These are phyloP conservation scores for Pseudopediastrum boryanum DNA, from an alignment of 139 green algal genomes.

Conservation along the genomic window DNA sequence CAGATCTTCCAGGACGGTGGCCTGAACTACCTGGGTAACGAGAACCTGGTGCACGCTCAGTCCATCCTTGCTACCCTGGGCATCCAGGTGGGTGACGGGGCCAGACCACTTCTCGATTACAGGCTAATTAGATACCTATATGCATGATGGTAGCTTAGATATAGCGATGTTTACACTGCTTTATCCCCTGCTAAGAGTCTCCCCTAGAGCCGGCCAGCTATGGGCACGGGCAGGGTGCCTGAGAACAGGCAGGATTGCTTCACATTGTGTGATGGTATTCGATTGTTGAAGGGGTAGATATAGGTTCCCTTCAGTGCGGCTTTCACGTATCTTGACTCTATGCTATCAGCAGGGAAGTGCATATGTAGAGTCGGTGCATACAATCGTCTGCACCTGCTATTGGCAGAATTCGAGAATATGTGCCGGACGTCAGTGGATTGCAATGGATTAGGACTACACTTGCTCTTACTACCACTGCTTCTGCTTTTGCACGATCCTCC, in stretches of 20 bases:
- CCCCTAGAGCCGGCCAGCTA: background rate
- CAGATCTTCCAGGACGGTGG: slow-evolving; percentile 77
- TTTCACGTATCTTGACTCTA: too few species aligned
- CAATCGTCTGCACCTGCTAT: too few species aligned
- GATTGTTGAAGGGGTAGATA: too few species aligned
- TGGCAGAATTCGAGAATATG: background rate
- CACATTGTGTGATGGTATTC: too few species aligned
- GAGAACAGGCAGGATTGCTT: background rate
- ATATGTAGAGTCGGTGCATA: too few species aligned
- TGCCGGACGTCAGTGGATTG: background rate
- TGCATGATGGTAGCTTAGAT: background rate
- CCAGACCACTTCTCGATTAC: too few species aligned
- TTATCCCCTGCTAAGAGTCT: background rate
- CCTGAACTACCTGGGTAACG: slow-evolving; percentile 83
- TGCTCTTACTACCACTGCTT: background rate
- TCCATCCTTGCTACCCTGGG: slow-evolving; percentile 89
- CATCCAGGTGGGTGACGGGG: slow-evolving; percentile 74
- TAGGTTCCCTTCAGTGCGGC: too few species aligned
- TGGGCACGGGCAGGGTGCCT: background rate
- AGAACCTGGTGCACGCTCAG: slow-evolving; percentile 88
- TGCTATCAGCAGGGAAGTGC: too few species aligned
- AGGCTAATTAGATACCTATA: background rate
- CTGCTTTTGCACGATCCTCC: background rate
- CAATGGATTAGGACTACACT: too few species aligned
- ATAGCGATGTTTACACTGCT: background rate